Conservation (phyloP, 2,329 filamentous ascomycete species). For the Fusarium piperis region DNA sequence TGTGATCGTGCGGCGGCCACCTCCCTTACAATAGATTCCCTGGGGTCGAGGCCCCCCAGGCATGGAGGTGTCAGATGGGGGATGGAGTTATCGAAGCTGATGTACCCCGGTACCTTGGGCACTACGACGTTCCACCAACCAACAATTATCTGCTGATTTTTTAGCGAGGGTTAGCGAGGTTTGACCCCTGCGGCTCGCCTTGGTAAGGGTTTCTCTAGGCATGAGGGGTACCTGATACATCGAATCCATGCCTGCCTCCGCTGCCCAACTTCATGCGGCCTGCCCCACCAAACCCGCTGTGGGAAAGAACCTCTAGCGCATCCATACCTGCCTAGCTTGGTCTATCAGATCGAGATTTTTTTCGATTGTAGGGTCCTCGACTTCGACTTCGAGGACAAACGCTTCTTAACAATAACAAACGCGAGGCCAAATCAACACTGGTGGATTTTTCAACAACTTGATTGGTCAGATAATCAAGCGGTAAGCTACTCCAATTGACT, state of each 20-base stretch:
- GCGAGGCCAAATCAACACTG: background rate
- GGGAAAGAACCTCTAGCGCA: slow-evolving; percentile 10
- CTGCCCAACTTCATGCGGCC: background rate
- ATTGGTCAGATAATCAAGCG: background rate
- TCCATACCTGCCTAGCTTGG: background rate
- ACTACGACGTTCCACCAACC: background rate
- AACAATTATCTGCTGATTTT: background rate
- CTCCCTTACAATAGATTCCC: slow-evolving; percentile 15
- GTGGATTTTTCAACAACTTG: background rate
- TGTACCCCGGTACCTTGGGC: slow-evolving; percentile 24
- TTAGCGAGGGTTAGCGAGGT: background rate
- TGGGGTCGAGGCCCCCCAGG: slow-evolving; percentile 9
- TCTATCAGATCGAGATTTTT: slow-evolving; percentile 29
- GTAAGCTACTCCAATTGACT: background rate
- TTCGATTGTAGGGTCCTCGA: slow-evolving; percentile 8
- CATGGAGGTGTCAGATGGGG: background rate
- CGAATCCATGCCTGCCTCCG: slow-evolving; percentile 6
- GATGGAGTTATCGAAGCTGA: slow-evolving; percentile 4
- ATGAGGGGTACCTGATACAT: slow-evolving; percentile 6
- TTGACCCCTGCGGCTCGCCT: slow-evolving; percentile 8
- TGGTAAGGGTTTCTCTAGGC: background rate
- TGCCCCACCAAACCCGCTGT: slow-evolving; percentile 6
- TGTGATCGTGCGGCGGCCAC: slow-evolving; percentile 26
- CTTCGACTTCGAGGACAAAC: background rate
- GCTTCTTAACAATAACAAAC: slow-evolving; percentile 3